These are phyloP conservation scores for Fusarium incarnatum DNA, from an alignment of 2,329 filamentous ascomycete genomes.

Conservation along the genomic window DNA sequence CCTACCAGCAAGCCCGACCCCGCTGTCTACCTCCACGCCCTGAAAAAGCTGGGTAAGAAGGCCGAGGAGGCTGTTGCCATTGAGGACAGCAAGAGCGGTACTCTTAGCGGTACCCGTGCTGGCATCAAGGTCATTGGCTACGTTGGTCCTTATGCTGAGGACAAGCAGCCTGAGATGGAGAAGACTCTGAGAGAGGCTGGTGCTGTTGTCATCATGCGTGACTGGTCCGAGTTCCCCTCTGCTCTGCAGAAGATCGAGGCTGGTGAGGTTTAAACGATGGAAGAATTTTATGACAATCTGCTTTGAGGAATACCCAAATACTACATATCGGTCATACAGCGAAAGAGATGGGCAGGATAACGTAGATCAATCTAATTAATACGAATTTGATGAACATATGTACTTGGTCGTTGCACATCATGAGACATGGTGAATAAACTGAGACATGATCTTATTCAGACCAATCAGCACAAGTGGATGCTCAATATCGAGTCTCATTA, in stretches of 20 bases:
- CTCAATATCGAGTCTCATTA: background rate
- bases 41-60: constrained; percentile 77
- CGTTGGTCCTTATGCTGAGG: constrained; percentile 78
- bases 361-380: constrained; percentile 35
- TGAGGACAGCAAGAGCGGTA: constrained; percentile 90
- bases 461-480: background rate
- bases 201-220: constrained; percentile 69
- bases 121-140: constrained; percentile 86
- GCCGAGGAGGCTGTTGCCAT: constrained; percentile 81
- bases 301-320: constrained; percentile 41
- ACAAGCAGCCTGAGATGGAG: constrained; percentile 74
- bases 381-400: background rate
- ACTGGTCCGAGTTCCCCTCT: constrained; percentile 68
- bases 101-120: constrained; percentile 77
- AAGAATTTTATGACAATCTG: constrained; percentile 21
- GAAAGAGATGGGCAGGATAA: constrained; percentile 7
- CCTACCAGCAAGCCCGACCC: constrained; percentile 95
- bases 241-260: constrained; percentile 60
- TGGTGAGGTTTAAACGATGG: constrained; percentile 47
- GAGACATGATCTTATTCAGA: background rate
- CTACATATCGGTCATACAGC: constrained; percentile 20
- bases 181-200: constrained; percentile 70
- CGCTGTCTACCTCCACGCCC: constrained; percentile 84
- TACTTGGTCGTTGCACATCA: background rate
- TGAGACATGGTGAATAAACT: background rate